Percentiles rank a stretch among this genome's conserved stretches.
Evolutionary conservation across 768 basidiomycete genomes (phyloP).

Genomic region (Boletus rubropictus): DNA sequence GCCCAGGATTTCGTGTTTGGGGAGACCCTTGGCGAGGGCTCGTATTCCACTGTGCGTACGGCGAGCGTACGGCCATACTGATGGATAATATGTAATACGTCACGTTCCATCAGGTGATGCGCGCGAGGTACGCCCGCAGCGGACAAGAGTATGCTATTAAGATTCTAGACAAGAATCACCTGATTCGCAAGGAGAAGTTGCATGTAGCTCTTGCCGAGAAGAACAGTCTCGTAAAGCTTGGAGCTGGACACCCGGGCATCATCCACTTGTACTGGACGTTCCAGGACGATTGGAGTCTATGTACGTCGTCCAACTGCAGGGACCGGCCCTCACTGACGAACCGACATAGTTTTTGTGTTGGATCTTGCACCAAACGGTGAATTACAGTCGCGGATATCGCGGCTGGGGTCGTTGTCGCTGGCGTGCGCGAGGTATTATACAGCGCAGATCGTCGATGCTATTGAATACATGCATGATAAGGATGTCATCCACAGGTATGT

Average conservation of each 20-base stretch:
- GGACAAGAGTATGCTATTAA: slow-evolving; percentile 71
- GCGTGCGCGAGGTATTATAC: slow-evolving; percentile 76
- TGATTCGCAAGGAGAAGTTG: slow-evolving; percentile 73
- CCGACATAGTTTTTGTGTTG: slow-evolving; percentile 62
- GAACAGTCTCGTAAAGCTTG: slow-evolving; percentile 62
- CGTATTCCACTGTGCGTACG: slow-evolving; percentile 68
- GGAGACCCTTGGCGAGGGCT: slow-evolving; percentile 71
- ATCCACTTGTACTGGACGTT: slow-evolving; percentile 79
- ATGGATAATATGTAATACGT: slow-evolving; percentile 9
- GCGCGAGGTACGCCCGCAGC: slow-evolving; percentile 47
- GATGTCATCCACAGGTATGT: slow-evolving; percentile 81
- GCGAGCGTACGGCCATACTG: slow-evolving; percentile 3
- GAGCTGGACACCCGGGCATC: slow-evolving; percentile 71
- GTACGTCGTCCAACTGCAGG: slow-evolving; percentile 41
- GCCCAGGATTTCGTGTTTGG: slow-evolving; percentile 70
- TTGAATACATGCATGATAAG: slow-evolving; percentile 86
- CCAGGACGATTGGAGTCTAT: slow-evolving; percentile 78
- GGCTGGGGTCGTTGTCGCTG: slow-evolving; percentile 81
- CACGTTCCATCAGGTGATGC: slow-evolving; percentile 44
- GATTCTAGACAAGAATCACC: slow-evolving; percentile 77
- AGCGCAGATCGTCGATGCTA: slow-evolving; percentile 83
- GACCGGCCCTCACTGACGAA: background rate
- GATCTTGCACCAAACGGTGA: slow-evolving; percentile 76
- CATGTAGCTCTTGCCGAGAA: slow-evolving; percentile 76
- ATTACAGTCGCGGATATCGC: slow-evolving; percentile 64